Base-by-base conservation (phyloP, 2,329 filamentous ascomycete species). In the Botrytis cinerea region DNA sequence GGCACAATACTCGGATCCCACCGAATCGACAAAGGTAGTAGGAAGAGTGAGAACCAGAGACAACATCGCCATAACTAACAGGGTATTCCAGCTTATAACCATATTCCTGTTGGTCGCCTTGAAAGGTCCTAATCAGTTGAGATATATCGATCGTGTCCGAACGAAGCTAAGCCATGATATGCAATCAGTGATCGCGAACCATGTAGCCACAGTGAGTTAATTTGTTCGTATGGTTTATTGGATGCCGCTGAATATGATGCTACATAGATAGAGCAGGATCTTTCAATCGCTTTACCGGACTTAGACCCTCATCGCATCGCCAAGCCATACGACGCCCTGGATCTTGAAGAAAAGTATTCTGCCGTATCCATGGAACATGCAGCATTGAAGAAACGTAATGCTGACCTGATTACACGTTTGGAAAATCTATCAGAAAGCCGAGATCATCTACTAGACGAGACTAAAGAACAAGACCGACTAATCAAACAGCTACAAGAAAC, bases 71-170 rank as follows among this genome's bases (percentile, higher is more conserved):
- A 48, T 76, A 68, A 76, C 76, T 81, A 68, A 81, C 75, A 73
- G 72, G n/a, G 66, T 62, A 46, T n/a, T 73, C 35, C 84, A 91
- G 84, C 84, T 92, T 69, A 83, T 92, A 60, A 88, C 89, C 74
- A 84, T 92, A 72, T 86, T 92, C 79, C 84, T 92, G 35, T 86
- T 90, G 73, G 86, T 86, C n/a, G 88, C 88, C 40, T 87, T 90
- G 75, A 86, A 87, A 79, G 89, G 89, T 20, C 86, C 88, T 40
- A 86, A 88, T 71, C 86, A 86, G 73, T 84, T 84, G 48, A 83
- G 83, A 78, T 90, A 89, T 78, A 85, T 91, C 62, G 81, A 80
- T 12, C 81, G 81, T 35, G 84, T 88, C 57, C 82, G 83, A 73
- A 73, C 72, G 14, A 80, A 76, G 68, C 78, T 87, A 43, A 85